Evolutionary conservation across 148 eudicot genomes (phyloP).

Genomic region (Camellia lanceoleosa): DNA sequence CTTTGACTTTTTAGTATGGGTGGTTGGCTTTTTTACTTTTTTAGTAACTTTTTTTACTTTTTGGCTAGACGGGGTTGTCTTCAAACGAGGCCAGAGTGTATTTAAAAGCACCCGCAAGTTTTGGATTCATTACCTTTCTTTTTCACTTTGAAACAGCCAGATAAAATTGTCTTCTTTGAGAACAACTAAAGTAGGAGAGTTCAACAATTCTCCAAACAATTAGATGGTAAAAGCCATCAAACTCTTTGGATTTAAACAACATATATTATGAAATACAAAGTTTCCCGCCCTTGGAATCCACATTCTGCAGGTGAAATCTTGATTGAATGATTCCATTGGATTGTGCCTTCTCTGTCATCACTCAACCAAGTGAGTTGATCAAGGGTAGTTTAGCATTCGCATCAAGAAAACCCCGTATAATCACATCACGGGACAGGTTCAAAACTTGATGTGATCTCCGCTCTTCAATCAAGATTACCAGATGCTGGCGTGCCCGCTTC

Average conservation of each 20-base stretch:
- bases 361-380: not conserved
- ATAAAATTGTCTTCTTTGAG: not conserved
- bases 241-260: not conserved
- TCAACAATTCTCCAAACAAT: not conserved
- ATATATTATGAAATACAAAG: not conserved
- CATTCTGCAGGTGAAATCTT: not conserved
- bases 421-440: not conserved
- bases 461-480: slow-evolving; percentile 1
- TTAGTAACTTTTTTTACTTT: too few species aligned
- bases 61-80: too few species aligned
- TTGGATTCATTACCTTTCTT: not conserved
- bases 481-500: not conserved
- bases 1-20: too few species aligned
- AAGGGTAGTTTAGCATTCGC: not conserved
- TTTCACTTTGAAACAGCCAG: not conserved
- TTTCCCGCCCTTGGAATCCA: not conserved
- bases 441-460: not conserved
- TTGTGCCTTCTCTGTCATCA: not conserved
- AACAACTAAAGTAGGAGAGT: too few species aligned
- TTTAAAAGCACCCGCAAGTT: not conserved
- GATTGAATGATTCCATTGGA: not conserved
- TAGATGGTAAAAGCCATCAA: not conserved
- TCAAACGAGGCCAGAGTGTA: too few species aligned
- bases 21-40: too few species aligned
- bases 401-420: not conserved